A percentile compares a stretch with the other conserved stretches of the same genome.
These are phyloP conservation scores for Holtermannia corniformis DNA, from an alignment of 768 basidiomycete genomes.

Conservation along the genomic window DNA sequence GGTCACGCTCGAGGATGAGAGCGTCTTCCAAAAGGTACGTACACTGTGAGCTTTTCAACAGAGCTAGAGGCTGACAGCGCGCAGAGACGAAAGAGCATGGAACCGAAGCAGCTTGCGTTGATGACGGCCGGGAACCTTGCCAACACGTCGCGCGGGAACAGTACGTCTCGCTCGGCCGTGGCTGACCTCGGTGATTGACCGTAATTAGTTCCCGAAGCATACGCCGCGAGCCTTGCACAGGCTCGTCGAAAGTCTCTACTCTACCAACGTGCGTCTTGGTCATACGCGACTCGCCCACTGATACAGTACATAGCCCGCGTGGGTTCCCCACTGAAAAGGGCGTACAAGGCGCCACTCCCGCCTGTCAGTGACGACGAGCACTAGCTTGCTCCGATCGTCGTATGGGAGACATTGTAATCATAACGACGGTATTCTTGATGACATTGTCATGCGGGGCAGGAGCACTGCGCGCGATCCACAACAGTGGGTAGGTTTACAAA, in stretches of 20 bases:
- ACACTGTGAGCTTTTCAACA: too few species aligned
- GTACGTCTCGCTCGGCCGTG: slow-evolving; percentile 6
- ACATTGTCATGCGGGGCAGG: too few species aligned
- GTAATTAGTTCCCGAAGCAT: not conserved
- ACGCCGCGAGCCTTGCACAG: slow-evolving; percentile 16
- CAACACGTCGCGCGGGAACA: not conserved
- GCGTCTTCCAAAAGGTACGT: slow-evolving; percentile 38
- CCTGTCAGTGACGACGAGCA: not conserved
- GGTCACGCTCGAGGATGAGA: slow-evolving; percentile 32
- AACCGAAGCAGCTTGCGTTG: slow-evolving; percentile 23
- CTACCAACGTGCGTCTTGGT: slow-evolving; percentile 32
- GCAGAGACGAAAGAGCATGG: slow-evolving; percentile 41
- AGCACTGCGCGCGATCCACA: not conserved
- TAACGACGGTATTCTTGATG: not conserved
- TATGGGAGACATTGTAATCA: not conserved
- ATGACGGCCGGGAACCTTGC: not conserved
- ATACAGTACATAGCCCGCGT: slow-evolving; percentile 27
- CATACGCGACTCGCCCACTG: not conserved
- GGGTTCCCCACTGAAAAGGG: slow-evolving; percentile 35
- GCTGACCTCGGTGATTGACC: not conserved
- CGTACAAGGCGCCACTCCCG: not conserved
- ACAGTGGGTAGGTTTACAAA: not conserved
- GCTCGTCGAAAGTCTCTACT: slow-evolving; percentile 26
- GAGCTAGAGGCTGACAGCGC: not conserved
- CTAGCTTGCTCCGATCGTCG: not conserved